These are phyloP conservation scores for Aspergillus texensis DNA, from an alignment of 2,329 filamentous ascomycete species.

Conservation along the genomic window DNA sequence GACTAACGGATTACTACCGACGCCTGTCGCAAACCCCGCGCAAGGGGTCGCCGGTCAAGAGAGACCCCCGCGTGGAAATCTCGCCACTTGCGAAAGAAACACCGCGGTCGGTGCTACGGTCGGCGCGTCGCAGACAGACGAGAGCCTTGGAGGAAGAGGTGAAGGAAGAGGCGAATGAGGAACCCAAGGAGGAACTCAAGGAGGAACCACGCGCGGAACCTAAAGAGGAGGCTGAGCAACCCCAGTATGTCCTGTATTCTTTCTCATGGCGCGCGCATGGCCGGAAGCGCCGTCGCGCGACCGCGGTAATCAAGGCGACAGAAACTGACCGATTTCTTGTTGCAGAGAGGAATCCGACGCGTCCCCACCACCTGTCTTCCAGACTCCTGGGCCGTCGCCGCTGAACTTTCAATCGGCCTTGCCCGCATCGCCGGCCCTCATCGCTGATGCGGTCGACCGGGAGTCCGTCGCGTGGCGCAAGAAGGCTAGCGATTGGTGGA, in stretches of 20 bases:
- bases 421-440: conserved; percentile 47
- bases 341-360: conserved; percentile 21
- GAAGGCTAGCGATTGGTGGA: conserved; percentile 38
- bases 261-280: background rate
- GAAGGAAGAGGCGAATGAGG: conserved; percentile 29
- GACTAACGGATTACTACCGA: conserved; percentile 76
- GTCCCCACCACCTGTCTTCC: conserved; percentile 18
- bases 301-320: background rate
- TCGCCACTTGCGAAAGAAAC: conserved; percentile 29
- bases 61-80: conserved; percentile 43
- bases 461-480: conserved; percentile 47
- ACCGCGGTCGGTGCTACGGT: conserved; percentile 26
- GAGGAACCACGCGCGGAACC: background rate
- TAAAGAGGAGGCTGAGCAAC: conserved; percentile 33
- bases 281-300: background rate
- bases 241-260: conserved; percentile 15
- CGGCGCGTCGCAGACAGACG: conserved; percentile 40
- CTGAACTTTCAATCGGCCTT: conserved; percentile 22
- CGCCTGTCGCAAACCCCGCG: conserved; percentile 39
- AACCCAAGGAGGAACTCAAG: conserved; percentile 7
- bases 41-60: conserved; percentile 53
- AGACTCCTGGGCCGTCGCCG: conserved; percentile 21
- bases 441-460: conserved; percentile 74
- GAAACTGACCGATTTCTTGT: conserved; percentile 4
- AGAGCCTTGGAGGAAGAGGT: conserved; percentile 38